Evolutionary conservation across 1,284 basidiomycete genomes (phyloP), one percentile per base, ranked within the genome.

Genomic region (Fomitiporia mediterranea): DNA sequence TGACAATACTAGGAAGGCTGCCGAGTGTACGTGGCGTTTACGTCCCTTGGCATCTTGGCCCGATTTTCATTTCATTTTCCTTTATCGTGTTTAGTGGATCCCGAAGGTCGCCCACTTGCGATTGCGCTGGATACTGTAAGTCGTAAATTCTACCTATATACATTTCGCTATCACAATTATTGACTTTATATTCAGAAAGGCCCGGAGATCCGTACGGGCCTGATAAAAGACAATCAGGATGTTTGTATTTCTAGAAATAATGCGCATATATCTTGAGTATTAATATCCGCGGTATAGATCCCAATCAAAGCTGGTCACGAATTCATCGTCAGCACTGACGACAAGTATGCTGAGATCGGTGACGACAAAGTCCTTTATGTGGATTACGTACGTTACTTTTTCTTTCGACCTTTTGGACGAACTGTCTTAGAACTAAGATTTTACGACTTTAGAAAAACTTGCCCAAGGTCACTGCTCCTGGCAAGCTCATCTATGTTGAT

Each of bases 201-300:
- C 53, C 97, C 97, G 38, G 97, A 99, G 77, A 99, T 99, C 78
- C 89, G 97, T 65, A 99, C 97, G 46, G 97, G 97, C 64, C 69
- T 95, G 68, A 99, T 97, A 81, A 84, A 79, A 71, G 83, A 93
- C 70, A 83, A 84, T 69, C 76, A 80, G 64, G 97, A 99, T 68
- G 91, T 94, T 69, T 67, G 90, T 80, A 50, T 58, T 51, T 15
- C 30, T 54, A 44, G 27, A 46, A n/a, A 38, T 35, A 50, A 32
- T 9, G 23, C 19, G 51, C 34, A 63, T 47, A 47, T 37, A 21
- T 43, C 40, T 49, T 60, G 51, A 60, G 54, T 60, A 40, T 42
- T 55, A n/a, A 13, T 6, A 23, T 15, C 13, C 21, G 21, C 40
- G 32, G 8, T n/a, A 37, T 43, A 92, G 89, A 75, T 91, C 67